Evolutionary conservation across 1,284 basidiomycete species (phyloP), one percentile per base, ranked within the genome.

Genomic region (Termitomyces sp.): DNA sequence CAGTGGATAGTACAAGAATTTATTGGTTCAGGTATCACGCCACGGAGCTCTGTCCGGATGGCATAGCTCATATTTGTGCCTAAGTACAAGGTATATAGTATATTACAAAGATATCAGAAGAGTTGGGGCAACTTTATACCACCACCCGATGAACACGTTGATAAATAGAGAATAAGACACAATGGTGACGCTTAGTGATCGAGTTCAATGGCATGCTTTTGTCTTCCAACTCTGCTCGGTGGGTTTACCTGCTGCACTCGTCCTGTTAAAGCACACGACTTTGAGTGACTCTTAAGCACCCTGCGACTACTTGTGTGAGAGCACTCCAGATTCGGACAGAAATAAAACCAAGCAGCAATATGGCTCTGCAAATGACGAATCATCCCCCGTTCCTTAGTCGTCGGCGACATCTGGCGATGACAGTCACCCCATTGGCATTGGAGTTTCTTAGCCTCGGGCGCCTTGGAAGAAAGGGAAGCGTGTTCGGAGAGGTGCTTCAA

Each of bases 291-390:
- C 30, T 33, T 24, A 4, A 41, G 28, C 7, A 50, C 39, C 43
- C 19, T 52, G 4, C 51, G 51, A 15, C 51, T 52, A 34, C 51
- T 52, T 31, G 51, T 42, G 12, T 45, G 34, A 15, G 24, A 19
- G 36, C 43, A 52, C 19, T 13, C 34, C 12, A 5, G 7, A 31
- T 52, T 52, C 34, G 41, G 51, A 19, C 51, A 52, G 17, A 52
- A 52, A 39, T 52, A 52, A 46, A 30, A 44, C 51, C 51, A 52
- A 19, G 51, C 33, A n/a, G 34, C 51, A 2, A 46, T 44, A 9
- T 52, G 51, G 12, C 51, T 52, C 26, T 52, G 51, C 15, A 52
- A 31, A 30, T 52, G 51, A 21, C 51, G 51, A 38, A 52, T 17
- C 38, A 50, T 38, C 5, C 49, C 49, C 15, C 49, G 12, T 41